These are phyloP conservation scores for Vishniacozyma victoriae DNA, from an alignment of 768 basidiomycete genomes.

Conservation along the genomic window DNA sequence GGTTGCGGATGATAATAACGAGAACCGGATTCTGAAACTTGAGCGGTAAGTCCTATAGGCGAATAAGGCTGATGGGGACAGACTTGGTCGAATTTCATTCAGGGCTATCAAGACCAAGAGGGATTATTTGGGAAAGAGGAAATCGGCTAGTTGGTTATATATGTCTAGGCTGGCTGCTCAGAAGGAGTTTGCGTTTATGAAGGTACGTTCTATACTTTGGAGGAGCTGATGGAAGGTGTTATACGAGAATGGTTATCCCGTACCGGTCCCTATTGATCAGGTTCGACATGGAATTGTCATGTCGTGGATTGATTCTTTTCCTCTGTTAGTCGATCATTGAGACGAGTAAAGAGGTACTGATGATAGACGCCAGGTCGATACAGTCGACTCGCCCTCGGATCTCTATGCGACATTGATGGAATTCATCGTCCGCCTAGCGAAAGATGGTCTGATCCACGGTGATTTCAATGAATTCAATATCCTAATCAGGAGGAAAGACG, in stretches of 20 bases:
- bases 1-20: constrained; percentile 68
- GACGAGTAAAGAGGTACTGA: background rate
- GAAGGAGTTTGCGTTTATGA: constrained; percentile 99
- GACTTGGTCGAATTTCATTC: constrained; percentile 95
- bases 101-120: constrained; percentile 92
- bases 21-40: constrained; percentile 83
- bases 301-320: constrained; percentile 92
- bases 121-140: constrained; percentile 91
- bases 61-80: constrained; percentile 40
- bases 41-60: constrained; percentile 62
- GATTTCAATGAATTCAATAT: constrained; percentile 99
- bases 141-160: constrained; percentile 98
- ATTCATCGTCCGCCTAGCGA: constrained; percentile 88
- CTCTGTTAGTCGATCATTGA: constrained; percentile 58
- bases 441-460: constrained; percentile 92
- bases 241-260: constrained; percentile 84
- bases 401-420: constrained; percentile 92
- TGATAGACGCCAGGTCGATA: constrained; percentile 66
- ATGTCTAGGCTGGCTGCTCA: constrained; percentile 93
- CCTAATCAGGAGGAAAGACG: constrained; percentile 69
- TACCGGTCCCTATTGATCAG: constrained; percentile 89
- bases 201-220: constrained; percentile 53
- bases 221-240: constrained; percentile 59
- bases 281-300: constrained; percentile 91
- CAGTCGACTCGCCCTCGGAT: constrained; percentile 76